Evolutionary conservation across 169 alveolate genomes (phyloP).

Genomic region (Babesia microti): DNA sequence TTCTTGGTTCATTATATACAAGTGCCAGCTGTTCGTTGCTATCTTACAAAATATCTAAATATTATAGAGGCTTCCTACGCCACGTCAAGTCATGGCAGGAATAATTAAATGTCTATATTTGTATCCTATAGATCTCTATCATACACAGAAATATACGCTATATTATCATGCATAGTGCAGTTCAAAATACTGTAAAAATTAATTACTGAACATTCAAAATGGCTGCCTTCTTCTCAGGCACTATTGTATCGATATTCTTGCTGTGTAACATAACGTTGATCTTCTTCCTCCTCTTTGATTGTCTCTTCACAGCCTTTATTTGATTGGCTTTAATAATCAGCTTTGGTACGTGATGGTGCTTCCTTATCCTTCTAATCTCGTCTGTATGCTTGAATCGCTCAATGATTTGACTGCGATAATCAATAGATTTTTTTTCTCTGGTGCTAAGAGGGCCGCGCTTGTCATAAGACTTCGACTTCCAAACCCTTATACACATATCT

Average conservation of each 20-base stretch:
- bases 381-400: slow-evolving; percentile 66
- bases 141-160: too few species aligned
- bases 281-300: slow-evolving; percentile 46
- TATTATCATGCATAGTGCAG: too few species aligned
- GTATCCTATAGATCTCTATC: too few species aligned
- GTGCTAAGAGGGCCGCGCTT: slow-evolving; percentile 49
- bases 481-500: slow-evolving; percentile 91
- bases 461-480: slow-evolving; percentile 80
- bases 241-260: slow-evolving; percentile 8
- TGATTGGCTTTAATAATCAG: slow-evolving; percentile 55
- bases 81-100: too few species aligned
- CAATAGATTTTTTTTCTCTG: slow-evolving; percentile 71
- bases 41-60: too few species aligned
- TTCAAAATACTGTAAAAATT: too few species aligned
- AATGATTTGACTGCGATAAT: slow-evolving; percentile 66
- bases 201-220: too few species aligned
- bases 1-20: too few species aligned
- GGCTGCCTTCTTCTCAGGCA: slow-evolving; percentile 35
- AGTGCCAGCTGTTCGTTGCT: too few species aligned
- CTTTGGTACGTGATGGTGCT: slow-evolving; percentile 76
- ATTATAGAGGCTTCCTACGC: too few species aligned
- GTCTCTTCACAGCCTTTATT: slow-evolving; percentile 36
- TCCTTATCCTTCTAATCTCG: slow-evolving; percentile 72
- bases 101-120: too few species aligned
- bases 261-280: slow-evolving; percentile 35